Conservation (phyloP, 129 eudicot genomes). For the Arctium lappa region DNA sequence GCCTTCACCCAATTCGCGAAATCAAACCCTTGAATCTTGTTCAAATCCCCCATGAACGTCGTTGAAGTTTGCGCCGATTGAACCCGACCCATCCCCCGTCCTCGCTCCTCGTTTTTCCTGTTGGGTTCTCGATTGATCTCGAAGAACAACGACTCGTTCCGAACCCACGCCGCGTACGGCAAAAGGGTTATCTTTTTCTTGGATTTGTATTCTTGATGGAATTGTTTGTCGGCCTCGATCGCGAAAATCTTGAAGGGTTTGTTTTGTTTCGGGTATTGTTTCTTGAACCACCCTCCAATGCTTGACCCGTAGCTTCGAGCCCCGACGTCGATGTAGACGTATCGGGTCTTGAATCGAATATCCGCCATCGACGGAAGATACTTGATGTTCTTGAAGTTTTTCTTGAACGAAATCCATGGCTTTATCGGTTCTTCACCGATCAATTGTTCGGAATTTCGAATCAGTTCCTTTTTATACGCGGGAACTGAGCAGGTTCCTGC, state of each 20-base stretch:
- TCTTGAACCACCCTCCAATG: slow-evolving; percentile 72
- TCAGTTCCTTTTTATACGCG: slow-evolving; percentile 37
- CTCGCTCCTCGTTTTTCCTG: slow-evolving; percentile 34
- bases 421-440: slow-evolving; percentile 47
- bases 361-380: slow-evolving; percentile 57
- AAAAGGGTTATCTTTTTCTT: slow-evolving; percentile 53
- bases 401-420: slow-evolving; percentile 46
- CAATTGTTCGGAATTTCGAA: slow-evolving; percentile 41
- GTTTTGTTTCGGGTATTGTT: slow-evolving; percentile 55
- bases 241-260: slow-evolving; percentile 56
- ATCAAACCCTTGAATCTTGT: slow-evolving; percentile 64
- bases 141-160: slow-evolving; percentile 61
- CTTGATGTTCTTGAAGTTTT: slow-evolving; percentile 43
- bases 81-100: slow-evolving; percentile 57
- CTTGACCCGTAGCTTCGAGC: slow-evolving; percentile 60
- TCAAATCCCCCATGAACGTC: slow-evolving; percentile 31
- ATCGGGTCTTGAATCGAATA: slow-evolving; percentile 50
- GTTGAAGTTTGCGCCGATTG: slow-evolving; percentile 54
- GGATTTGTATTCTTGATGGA: slow-evolving; percentile 43
- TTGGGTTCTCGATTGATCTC: slow-evolving; percentile 54
- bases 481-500: slow-evolving; percentile 36
- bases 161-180: slow-evolving; percentile 77
- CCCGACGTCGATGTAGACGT: slow-evolving; percentile 68
- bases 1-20: slow-evolving; percentile 64
- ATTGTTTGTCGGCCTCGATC: slow-evolving; percentile 49